Conservation (phyloP, 176 grass and related monocot species). For the Musa acuminata region DNA sequence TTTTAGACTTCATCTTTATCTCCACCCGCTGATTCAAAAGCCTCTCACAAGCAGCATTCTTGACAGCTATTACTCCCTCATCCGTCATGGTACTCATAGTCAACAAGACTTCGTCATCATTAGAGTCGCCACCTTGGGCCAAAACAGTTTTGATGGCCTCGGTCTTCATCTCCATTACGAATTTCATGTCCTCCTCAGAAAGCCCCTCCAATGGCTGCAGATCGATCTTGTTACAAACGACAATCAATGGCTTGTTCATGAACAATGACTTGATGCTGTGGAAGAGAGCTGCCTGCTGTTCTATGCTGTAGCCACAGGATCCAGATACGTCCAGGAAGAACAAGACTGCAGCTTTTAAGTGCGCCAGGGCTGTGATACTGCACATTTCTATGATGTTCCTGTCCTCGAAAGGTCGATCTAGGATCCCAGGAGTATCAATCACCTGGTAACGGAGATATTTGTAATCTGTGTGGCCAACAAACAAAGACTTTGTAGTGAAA, state of each 20-base stretch:
- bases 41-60: conserved; percentile 48
- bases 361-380: conserved; percentile 39
- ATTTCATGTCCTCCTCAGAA: conserved; percentile 59
- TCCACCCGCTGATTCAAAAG: conserved; percentile 42
- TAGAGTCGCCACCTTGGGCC: conserved; percentile 28
- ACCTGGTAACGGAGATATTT: conserved; percentile 75
- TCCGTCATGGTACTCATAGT: conserved; percentile 79
- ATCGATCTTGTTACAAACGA: conserved; percentile 77
- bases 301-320: conserved; percentile 69
- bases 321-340: conserved; percentile 62
- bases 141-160: conserved; percentile 30
- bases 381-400: conserved; percentile 59
- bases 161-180: conserved; percentile 49
- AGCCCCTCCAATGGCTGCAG: conserved; percentile 62
- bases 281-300: conserved; percentile 67
- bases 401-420: conserved; percentile 49
- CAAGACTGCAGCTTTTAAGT: conserved; percentile 37
- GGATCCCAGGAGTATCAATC: conserved; percentile 76
- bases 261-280: conserved; percentile 78
- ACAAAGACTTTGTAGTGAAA: conserved; percentile 39
- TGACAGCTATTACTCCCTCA: conserved; percentile 61
- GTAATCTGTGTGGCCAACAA: conserved; percentile 76
- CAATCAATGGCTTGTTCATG: conserved; percentile 63
- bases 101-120: conserved; percentile 49
- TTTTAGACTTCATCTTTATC: conserved; percentile 50